Percentiles rank a stretch among this genome's conserved stretches.
These are phyloP conservation scores for Yueomyces sp. DNA, from an alignment of 805 yeast genomes.

Conservation along the genomic window DNA sequence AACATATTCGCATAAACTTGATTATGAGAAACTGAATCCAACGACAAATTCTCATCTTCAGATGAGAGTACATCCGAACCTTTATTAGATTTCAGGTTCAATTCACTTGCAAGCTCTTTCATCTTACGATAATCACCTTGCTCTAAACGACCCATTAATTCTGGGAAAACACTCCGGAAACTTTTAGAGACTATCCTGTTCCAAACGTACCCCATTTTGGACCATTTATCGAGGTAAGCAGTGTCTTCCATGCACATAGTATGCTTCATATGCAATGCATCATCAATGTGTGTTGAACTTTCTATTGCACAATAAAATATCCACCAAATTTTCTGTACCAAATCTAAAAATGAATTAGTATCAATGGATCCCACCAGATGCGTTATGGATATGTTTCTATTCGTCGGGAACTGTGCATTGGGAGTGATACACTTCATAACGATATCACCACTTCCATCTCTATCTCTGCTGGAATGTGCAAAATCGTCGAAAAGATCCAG, in stretches of 20 bases:
- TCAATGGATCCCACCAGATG: constrained; percentile 4
- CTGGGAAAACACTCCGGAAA: constrained; percentile 18
- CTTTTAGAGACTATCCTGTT: constrained; percentile 19
- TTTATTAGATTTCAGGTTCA: constrained; percentile 80
- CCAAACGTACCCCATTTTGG: constrained; percentile 13
- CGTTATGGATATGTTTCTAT: constrained; percentile 15
- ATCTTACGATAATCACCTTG: constrained; percentile 15
- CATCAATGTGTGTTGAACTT: no score
- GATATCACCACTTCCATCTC: neutral
- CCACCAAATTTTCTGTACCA: no score
- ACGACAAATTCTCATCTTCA: constrained; percentile 77
- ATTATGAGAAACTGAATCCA: constrained; percentile 2
- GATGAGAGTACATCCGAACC: constrained; percentile 79
- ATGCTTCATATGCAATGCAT: no score
- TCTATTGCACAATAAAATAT: no score
- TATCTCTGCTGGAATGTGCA: no score
- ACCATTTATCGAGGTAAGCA: neutral
- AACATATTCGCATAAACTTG: neutral
- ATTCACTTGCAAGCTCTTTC: constrained; percentile 52
- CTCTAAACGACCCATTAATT: constrained; percentile 12
- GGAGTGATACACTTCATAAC: constrained; percentile 20
- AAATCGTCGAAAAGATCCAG: no score
- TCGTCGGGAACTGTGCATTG: constrained; percentile 14
- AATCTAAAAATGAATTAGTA: no score
- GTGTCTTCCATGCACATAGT: no score